Conservation (phyloP, 495 filamentous ascomycete species). For the Chaetomium tenue region DNA sequence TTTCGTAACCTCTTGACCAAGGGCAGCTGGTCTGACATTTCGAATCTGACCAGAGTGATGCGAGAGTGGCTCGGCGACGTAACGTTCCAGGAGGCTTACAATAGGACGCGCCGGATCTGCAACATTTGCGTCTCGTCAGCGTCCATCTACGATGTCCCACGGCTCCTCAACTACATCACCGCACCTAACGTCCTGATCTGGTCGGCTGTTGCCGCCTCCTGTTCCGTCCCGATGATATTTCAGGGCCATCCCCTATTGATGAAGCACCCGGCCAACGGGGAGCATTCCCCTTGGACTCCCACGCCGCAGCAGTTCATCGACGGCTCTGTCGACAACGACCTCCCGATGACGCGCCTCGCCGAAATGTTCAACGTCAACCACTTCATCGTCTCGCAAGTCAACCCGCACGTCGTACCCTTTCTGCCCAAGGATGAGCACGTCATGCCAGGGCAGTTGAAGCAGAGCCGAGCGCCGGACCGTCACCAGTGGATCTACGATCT, state of each 20-base stretch:
- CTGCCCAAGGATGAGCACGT: slow-evolving; percentile 67
- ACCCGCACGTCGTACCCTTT: slow-evolving; percentile 91
- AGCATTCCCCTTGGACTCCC: slow-evolving; percentile 78
- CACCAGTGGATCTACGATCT: slow-evolving; percentile 64
- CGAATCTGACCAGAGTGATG: slow-evolving; percentile 78
- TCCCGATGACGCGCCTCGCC: slow-evolving; percentile 85
- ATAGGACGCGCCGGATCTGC: slow-evolving; percentile 81
- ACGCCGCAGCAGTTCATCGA: slow-evolving; percentile 84
- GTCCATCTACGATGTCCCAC: slow-evolving; percentile 80
- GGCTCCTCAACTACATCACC: slow-evolving; percentile 88
- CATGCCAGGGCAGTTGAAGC: slow-evolving; percentile 42
- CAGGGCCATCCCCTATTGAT: slow-evolving; percentile 70
- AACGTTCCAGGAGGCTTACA: slow-evolving; percentile 95
- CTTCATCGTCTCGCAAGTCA: slow-evolving; percentile 95
- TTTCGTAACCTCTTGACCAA: slow-evolving; percentile 73
- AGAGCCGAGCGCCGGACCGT: slow-evolving; percentile 26
- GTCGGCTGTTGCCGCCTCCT: slow-evolving; percentile 94
- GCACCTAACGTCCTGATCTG: slow-evolving; percentile 92
- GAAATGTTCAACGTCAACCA: slow-evolving; percentile 99
- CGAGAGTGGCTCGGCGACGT: slow-evolving; percentile 74
- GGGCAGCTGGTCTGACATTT: slow-evolving; percentile 80
- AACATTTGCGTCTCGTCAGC: slow-evolving; percentile 91
- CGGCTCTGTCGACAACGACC: slow-evolving; percentile 89
- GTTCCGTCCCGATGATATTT: slow-evolving; percentile 88
- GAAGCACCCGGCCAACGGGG: slow-evolving; percentile 81